Evolutionary conservation across 208 protist species (phyloP).

Genomic region (Plasmodiophora brassicae): DNA sequence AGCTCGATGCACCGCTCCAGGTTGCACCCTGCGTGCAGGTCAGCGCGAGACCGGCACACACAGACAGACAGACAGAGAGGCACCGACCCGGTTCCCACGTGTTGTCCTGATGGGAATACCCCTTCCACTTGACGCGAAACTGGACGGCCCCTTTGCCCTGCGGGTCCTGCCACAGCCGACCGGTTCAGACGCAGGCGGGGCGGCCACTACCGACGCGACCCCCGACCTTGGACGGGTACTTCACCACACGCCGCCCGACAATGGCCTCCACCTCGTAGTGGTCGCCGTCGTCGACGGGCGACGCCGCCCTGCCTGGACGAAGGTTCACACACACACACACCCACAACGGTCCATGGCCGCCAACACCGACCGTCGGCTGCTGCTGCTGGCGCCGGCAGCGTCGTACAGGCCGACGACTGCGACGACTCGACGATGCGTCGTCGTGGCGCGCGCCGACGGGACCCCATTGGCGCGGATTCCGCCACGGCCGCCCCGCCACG

Average conservation of each 20-base stretch:
- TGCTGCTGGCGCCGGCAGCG: too few species aligned
- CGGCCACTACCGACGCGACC: not conserved
- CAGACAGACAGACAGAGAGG: too few species aligned
- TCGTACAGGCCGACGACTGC: too few species aligned
- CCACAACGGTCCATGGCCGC: too few species aligned
- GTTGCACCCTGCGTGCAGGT: too few species aligned
- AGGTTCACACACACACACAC: too few species aligned
- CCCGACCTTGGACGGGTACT: not conserved
- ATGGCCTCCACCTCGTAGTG: not conserved
- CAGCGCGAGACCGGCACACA: too few species aligned
- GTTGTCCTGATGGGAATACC: not conserved
- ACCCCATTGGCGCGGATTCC: not conserved
- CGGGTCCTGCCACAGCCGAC: not conserved
- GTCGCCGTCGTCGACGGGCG: too few species aligned
- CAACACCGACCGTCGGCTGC: too few species aligned
- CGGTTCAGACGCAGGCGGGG: not conserved
- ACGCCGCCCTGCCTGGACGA: too few species aligned
- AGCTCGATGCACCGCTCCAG: too few species aligned
- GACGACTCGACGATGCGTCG: too few species aligned
- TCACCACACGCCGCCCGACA: not conserved
- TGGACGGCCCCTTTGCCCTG: not conserved
- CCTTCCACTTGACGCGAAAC: constrained; percentile 20
- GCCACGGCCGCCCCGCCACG: not conserved
- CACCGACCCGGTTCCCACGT: constrained; percentile 19
- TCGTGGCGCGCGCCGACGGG: not conserved